Percentiles rank a stretch among this genome's conserved stretches.
Conservation (phyloP, 225 moss, liverwort and hornwort genomes). For the Marchantia paleacea region DNA sequence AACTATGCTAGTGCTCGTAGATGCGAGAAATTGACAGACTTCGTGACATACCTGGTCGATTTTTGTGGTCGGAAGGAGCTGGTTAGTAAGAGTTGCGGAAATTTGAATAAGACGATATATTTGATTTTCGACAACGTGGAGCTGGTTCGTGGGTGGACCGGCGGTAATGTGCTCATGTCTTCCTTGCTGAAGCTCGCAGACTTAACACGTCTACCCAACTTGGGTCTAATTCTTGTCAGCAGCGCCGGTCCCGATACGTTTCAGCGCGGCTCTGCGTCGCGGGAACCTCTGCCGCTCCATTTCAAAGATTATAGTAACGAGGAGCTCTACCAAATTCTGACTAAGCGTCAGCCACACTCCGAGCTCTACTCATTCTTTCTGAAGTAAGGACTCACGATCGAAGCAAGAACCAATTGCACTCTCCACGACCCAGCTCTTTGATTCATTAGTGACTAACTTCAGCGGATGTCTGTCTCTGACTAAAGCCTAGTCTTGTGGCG, state of each 20-base stretch:
- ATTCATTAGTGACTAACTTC: not conserved
- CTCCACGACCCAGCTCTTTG: not conserved
- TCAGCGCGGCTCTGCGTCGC: slow-evolving; percentile 48
- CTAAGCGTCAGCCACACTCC: slow-evolving; percentile 70
- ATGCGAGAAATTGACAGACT: slow-evolving; percentile 75
- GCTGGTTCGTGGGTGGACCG: slow-evolving; percentile 67
- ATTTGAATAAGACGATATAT: slow-evolving; percentile 39
- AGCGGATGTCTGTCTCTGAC: not conserved
- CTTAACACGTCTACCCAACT: slow-evolving; percentile 60
- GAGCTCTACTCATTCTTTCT: slow-evolving; percentile 80
- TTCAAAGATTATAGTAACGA: slow-evolving; percentile 82
- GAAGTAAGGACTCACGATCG: slow-evolving; percentile 39
- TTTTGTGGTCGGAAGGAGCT: slow-evolving; percentile 36
- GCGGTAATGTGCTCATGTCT: slow-evolving; percentile 57
- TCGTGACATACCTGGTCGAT: slow-evolving; percentile 57
- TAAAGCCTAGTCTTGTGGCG: not conserved
- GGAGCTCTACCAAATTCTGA: slow-evolving; percentile 79
- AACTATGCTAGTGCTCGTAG: slow-evolving; percentile 70
- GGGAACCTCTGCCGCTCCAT: slow-evolving; percentile 67
- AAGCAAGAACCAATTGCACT: not conserved
- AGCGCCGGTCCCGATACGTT: slow-evolving; percentile 75
- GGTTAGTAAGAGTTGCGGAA: not conserved
- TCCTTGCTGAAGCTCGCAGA: slow-evolving; percentile 71
- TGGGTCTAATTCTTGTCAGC: slow-evolving; percentile 75
- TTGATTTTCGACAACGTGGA: slow-evolving; percentile 87